Evolutionary conservation across 2,329 filamentous ascomycete genomes (phyloP).

Genomic region (Alternaria postmessia): DNA sequence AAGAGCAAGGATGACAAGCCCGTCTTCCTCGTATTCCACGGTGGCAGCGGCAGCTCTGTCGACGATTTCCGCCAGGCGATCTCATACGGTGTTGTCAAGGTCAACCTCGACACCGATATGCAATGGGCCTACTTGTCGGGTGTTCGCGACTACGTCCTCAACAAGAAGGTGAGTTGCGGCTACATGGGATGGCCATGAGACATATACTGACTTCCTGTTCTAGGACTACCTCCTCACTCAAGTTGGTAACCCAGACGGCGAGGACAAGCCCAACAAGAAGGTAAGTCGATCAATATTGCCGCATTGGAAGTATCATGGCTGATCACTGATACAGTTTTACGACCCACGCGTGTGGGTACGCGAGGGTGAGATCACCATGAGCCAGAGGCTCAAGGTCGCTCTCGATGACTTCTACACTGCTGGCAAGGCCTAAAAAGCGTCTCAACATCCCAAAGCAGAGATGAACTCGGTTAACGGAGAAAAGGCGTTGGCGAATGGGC

Average conservation of each 20-base stretch:
- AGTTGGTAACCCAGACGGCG: slow-evolving; percentile 87
- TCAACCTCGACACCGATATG: slow-evolving; percentile 98
- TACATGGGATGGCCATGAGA: neutral
- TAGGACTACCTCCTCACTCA: neutral
- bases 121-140: slow-evolving; percentile 88
- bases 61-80: slow-evolving; percentile 73
- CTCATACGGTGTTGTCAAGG: slow-evolving; percentile 92
- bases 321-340: no score
- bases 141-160: slow-evolving; percentile 93
- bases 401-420: slow-evolving; percentile 92
- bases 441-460: neutral
- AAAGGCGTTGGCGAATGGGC: slow-evolving; percentile 26
- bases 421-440: slow-evolving; percentile 70
- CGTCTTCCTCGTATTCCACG: slow-evolving; percentile 99
- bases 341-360: slow-evolving; percentile 81
- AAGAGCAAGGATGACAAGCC: slow-evolving; percentile 59
- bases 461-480: slow-evolving; percentile 5
- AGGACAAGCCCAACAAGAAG: slow-evolving; percentile 99
- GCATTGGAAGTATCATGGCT: no score
- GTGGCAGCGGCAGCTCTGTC: slow-evolving; percentile 90
- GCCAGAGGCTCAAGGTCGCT: slow-evolving; percentile 74
- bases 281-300: no score
- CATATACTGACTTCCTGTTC: neutral
- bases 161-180: slow-evolving; percentile 68
- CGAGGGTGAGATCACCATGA: slow-evolving; percentile 97